phyloP scores from a whole-genome alignment of 345 rosid genomes.

The Litchi chinensis region DNA sequence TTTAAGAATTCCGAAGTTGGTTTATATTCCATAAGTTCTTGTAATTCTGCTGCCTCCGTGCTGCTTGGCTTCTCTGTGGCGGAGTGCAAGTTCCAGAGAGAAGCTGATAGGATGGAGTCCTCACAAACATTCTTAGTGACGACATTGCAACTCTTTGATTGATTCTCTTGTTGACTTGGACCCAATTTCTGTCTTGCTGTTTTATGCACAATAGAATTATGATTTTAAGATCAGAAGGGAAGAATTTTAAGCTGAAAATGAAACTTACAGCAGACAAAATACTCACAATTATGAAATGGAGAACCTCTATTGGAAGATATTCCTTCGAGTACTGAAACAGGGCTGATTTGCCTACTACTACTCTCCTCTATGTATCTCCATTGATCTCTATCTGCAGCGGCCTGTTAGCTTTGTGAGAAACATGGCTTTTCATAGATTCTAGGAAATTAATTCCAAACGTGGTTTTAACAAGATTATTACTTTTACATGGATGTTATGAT shows the following conservation, averaged over 20 bases:
- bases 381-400: conserved; percentile 28
- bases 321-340: conserved; percentile 30
- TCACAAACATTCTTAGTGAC: conserved; percentile 31
- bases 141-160: conserved; percentile 11
- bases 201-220: conserved; percentile 4
- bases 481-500: not conserved
- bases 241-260: not conserved
- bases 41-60: conserved; percentile 16
- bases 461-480: not conserved
- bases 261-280: not conserved
- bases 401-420: conserved; percentile 40
- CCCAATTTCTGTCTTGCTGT: conserved; percentile 2
- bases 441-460: not conserved
- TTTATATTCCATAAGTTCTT: conserved; percentile 27
- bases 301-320: conserved; percentile 20
- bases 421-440: not conserved
- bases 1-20: conserved; percentile 14
- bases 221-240: not conserved
- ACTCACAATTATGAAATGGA: conserved; percentile 19
- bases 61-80: conserved; percentile 20
- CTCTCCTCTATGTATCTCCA: conserved; percentile 21
- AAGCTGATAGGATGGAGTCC: conserved; percentile 40
- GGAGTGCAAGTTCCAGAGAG: conserved; percentile 36
- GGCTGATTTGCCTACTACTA: conserved; percentile 28
- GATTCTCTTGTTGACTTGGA: conserved; percentile 16